A percentile compares a stretch with the other conserved stretches of the same genome.
phyloP scores from a whole-genome alignment of 805 yeast genomes.

The Teunomyces panamensis region DNA sequence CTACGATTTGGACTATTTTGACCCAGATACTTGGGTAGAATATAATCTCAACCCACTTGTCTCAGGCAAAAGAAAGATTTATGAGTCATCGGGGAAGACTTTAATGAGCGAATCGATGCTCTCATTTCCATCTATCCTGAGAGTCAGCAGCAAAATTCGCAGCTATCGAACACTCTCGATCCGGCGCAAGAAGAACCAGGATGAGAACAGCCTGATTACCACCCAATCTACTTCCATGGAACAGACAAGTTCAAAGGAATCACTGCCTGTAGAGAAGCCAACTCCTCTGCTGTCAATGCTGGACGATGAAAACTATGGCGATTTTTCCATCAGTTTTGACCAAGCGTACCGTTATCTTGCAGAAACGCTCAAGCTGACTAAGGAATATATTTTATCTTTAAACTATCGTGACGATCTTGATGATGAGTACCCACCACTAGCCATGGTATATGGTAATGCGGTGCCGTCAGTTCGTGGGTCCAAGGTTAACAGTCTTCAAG shows the following conservation, averaged over 20 bases:
- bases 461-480: slow-evolving; percentile 87
- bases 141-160: slow-evolving; percentile 25
- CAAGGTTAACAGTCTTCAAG: slow-evolving; percentile 58
- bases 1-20: slow-evolving; percentile 70
- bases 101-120: slow-evolving; percentile 2
- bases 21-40: slow-evolving; percentile 77
- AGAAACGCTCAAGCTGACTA: slow-evolving; percentile 59
- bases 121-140: slow-evolving; percentile 22
- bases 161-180: slow-evolving; percentile 17
- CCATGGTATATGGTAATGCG: slow-evolving; percentile 72
- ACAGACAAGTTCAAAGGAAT: background rate
- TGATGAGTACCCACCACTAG: slow-evolving; percentile 73
- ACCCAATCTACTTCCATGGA: background rate
- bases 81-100: slow-evolving; percentile 15
- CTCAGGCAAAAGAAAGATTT: slow-evolving; percentile 29
- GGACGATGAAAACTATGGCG: slow-evolving; percentile 8
- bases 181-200: background rate
- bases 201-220: background rate
- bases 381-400: slow-evolving; percentile 54
- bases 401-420: slow-evolving; percentile 48
- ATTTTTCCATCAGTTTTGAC: slow-evolving; percentile 38
- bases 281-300: background rate
- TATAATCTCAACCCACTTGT: slow-evolving; percentile 77
- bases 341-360: slow-evolving; percentile 64
- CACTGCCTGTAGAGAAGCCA: background rate